phyloP scores from a whole-genome alignment of 768 basidiomycete genomes.

The Auriscalpium orientale region DNA sequence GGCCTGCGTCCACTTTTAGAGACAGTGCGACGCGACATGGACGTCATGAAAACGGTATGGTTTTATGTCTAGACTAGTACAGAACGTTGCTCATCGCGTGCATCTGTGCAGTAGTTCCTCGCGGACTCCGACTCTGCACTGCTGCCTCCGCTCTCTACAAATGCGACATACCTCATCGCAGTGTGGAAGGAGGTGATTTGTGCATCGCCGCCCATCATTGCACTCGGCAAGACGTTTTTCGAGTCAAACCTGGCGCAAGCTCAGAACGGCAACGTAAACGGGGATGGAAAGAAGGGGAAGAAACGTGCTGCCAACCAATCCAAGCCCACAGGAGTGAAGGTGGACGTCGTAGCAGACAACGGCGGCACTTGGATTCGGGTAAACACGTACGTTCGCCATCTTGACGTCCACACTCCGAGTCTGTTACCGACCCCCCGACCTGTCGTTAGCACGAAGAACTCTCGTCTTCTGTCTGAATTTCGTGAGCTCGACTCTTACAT shows the following conservation, averaged over 20 bases:
- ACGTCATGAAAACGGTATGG: constrained; percentile 32
- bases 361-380: constrained; percentile 77
- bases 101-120: constrained; percentile 51
- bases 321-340: constrained; percentile 41
- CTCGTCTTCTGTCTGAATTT: constrained; percentile 72
- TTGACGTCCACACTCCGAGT: not conserved
- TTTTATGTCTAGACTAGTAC: not conserved
- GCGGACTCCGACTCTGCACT: constrained; percentile 35
- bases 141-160: constrained; percentile 56
- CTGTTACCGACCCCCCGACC: not conserved
- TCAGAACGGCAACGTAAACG: not conserved
- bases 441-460: constrained; percentile 58
- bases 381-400: constrained; percentile 60
- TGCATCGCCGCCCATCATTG: constrained; percentile 48
- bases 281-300: not conserved
- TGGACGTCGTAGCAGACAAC: constrained; percentile 73
- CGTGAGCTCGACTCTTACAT: constrained; percentile 79
- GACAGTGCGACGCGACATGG: constrained; percentile 36
- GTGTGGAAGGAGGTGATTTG: constrained; percentile 75
- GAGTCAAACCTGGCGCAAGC: constrained; percentile 13
- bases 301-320: constrained; percentile 5
- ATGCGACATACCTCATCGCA: constrained; percentile 72
- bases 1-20: constrained; percentile 35
- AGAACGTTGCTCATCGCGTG: not conserved
- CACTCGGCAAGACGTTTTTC: constrained; percentile 50